Base-by-base conservation (phyloP, 2,329 filamentous ascomycete species). In the Curvularia lunata region DNA sequence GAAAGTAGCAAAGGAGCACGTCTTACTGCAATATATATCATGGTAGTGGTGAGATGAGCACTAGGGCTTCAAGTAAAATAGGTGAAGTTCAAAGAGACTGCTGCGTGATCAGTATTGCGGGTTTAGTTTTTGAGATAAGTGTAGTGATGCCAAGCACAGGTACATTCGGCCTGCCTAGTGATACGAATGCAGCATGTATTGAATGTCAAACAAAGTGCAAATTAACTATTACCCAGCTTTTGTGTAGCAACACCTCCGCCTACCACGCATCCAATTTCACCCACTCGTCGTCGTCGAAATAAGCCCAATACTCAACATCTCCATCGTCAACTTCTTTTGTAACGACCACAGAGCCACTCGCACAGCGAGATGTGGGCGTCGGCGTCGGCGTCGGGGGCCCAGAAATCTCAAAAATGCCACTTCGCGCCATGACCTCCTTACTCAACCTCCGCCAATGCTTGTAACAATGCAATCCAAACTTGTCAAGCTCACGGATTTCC, bases 401-500 rank as follows among this genome's bases (percentile, higher is more conserved):
- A 3, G 40, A 43, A 30, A 32, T 32, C 40, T 56, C 53, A 18
- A 56, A 52, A 8, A 56, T 37, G 2, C 48, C 18, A 18, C 12
- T 52, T 8, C 53, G 10, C n/a, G 23, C 27, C 25, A 30, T 40
- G 4, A 40, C 34, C 16, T 56, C 48, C 7, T 56, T 27, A 18
- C 25, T 7, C 40, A 18, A 45, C 23, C 50, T 27, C 8, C 23
- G 23, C 53, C 53, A 56, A 3, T 18, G 9, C 23, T 32, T 52
- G 23, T 21, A 45, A 23, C 30, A 52, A 38, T 50, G 30, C 5
- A 56, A 40, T 1, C 53, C 53, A 37, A 56, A 45, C 10, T 34
- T 13, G 16, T 46, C 48, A 2, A 34, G 13, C 9, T 47, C 43
- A 21, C n/a, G 9, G 7, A 19, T 30, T 25, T 19, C 13, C 10